Evolutionary conservation across 225 moss, liverwort and hornwort species (phyloP).

Genomic region (Thuidium tamariscinum): DNA sequence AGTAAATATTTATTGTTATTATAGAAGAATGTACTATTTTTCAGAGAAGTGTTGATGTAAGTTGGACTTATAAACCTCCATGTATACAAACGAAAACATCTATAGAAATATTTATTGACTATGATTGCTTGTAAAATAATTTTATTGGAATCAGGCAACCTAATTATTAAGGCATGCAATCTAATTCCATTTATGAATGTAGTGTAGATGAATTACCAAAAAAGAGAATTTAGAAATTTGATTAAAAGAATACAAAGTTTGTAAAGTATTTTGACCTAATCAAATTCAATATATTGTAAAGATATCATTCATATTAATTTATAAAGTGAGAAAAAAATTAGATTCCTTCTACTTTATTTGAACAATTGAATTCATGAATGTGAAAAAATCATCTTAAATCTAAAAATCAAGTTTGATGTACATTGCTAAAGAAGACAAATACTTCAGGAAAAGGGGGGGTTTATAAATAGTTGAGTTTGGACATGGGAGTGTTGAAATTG

Average conservation of each 20-base stretch:
- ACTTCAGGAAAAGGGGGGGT: background rate
- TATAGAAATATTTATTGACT: too few species aligned
- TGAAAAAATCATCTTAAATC: background rate
- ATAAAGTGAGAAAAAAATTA: background rate
- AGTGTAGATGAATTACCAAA: too few species aligned
- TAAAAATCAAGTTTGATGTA: background rate
- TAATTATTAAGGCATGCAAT: too few species aligned
- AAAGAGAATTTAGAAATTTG: background rate
- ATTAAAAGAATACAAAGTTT: background rate
- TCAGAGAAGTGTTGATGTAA: too few species aligned
- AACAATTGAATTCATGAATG: background rate
- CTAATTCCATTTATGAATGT: too few species aligned
- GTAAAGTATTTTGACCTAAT: background rate
- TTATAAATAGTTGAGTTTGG: accelerated
- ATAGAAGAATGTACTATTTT: too few species aligned
- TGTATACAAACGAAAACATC: too few species aligned
- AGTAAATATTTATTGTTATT: too few species aligned
- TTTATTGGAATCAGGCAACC: too few species aligned
- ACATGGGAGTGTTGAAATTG: background rate
- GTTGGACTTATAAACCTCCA: too few species aligned
- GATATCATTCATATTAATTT: background rate
- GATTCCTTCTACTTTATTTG: too few species aligned
- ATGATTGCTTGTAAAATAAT: too few species aligned
- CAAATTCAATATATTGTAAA: background rate
- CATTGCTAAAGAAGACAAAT: accelerated